A percentile compares a stretch with the other conserved stretches of the same genome.
These are phyloP conservation scores for Musa troglodytarum DNA, from an alignment of 176 grass and related monocot genomes.

Conservation along the genomic window DNA sequence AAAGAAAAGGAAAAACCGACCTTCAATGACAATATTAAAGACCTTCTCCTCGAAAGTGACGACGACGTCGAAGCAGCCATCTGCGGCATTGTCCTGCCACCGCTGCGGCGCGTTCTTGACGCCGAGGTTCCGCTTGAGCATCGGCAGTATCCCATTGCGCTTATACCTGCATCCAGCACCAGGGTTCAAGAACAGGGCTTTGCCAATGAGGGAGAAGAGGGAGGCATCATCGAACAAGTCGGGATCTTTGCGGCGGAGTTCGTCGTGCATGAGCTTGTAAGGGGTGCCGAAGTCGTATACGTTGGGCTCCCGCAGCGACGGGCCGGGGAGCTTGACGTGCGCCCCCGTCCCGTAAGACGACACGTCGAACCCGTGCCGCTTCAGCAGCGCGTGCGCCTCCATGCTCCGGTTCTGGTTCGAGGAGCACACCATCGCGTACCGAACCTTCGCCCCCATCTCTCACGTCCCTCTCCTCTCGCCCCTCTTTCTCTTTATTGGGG, in stretches of 20 bases:
- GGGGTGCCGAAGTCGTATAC: slow-evolving; percentile 84
- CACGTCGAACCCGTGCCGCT: slow-evolving; percentile 71
- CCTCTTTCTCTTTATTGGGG: not conserved
- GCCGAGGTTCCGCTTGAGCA: slow-evolving; percentile 78
- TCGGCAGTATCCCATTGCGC: slow-evolving; percentile 86
- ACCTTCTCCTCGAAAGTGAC: slow-evolving; percentile 91
- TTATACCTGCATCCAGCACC: slow-evolving; percentile 53
- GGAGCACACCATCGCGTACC: slow-evolving; percentile 93
- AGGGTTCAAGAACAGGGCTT: not conserved
- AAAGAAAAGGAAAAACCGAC: slow-evolving; percentile 17
- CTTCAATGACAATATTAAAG: slow-evolving; percentile 77
- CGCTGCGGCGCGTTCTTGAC: slow-evolving; percentile 79
- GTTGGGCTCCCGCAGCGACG: slow-evolving; percentile 82
- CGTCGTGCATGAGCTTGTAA: slow-evolving; percentile 75
- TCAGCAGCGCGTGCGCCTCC: slow-evolving; percentile 77
- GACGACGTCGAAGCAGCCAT: slow-evolving; percentile 76
- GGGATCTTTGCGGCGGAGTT: slow-evolving; percentile 78
- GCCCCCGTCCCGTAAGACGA: slow-evolving; percentile 80
- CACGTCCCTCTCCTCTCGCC: not conserved
- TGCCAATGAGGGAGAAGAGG: not conserved
- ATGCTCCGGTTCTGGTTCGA: slow-evolving; percentile 99
- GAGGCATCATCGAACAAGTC: slow-evolving; percentile 40
- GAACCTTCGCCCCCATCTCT: slow-evolving; percentile 29
- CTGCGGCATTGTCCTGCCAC: slow-evolving; percentile 71
- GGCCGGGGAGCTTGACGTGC: slow-evolving; percentile 80